A percentile compares a stretch with the other conserved stretches of the same genome.
Evolutionary conservation across 108 stramenopile genomes (phyloP).

Genomic region (Skeletonema menzelii): DNA sequence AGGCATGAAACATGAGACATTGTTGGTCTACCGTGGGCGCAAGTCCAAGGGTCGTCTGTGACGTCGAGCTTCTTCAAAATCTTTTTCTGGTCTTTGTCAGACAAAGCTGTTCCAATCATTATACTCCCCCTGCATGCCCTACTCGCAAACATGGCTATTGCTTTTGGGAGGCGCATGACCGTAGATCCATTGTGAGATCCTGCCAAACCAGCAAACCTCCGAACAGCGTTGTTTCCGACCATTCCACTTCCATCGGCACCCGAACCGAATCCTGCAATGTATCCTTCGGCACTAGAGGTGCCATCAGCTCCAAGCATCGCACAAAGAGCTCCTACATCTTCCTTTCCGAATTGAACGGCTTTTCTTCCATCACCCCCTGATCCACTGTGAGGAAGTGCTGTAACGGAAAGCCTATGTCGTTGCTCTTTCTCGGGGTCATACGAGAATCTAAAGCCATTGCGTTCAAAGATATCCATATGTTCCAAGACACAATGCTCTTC

Average conservation of each 20-base stretch:
- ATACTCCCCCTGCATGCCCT: slow-evolving; percentile 92
- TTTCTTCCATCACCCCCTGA: slow-evolving; percentile 81
- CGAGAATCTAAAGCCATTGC: slow-evolving; percentile 90
- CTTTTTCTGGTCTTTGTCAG: slow-evolving; percentile 76
- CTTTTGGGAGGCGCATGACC: slow-evolving; percentile 89
- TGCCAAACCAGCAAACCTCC: slow-evolving; percentile 65
- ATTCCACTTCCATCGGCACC: slow-evolving; percentile 78
- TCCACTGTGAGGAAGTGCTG: slow-evolving; percentile 90
- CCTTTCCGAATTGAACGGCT: slow-evolving; percentile 92
- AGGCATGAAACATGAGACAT: slow-evolving; percentile 84
- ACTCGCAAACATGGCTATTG: slow-evolving; percentile 96
- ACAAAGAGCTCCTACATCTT: slow-evolving; percentile 91
- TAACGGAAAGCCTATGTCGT: slow-evolving; percentile 80
- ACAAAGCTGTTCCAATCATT: slow-evolving; percentile 95
- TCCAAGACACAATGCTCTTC: slow-evolving; percentile 93
- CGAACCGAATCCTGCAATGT: slow-evolving; percentile 64
- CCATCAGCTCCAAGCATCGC: slow-evolving; percentile 81
- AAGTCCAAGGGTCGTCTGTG: slow-evolving; percentile 95
- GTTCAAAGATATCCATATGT: slow-evolving; percentile 87
- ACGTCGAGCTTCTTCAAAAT: slow-evolving; percentile 81
- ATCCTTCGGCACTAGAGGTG: slow-evolving; percentile 39
- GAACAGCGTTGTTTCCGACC: slow-evolving; percentile 84
- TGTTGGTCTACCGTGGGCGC: slow-evolving; percentile 84
- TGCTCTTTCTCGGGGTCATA: slow-evolving; percentile 76
- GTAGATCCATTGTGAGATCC: slow-evolving; percentile 19